phyloP scores from a whole-genome alignment of 352 stramenopile species.

The Globisporangium cystogenes region DNA sequence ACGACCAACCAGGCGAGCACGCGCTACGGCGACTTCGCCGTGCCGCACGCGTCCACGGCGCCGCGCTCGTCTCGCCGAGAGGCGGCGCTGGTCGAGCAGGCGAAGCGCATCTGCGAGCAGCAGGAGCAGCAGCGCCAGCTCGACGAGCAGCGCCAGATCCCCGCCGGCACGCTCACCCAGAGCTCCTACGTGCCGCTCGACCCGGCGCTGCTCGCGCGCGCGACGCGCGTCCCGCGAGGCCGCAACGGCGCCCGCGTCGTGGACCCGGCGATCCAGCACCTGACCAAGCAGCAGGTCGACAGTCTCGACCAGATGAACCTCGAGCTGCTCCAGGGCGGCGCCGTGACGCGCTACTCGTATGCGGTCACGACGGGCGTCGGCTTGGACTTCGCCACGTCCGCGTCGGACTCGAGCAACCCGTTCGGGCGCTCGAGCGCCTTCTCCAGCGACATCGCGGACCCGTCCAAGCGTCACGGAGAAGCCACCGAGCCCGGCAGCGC shows the following conservation, averaged over 20 bases:
- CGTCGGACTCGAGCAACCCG: slow-evolving; percentile 46
- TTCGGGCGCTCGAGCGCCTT: slow-evolving; percentile 67
- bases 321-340: slow-evolving; percentile 27
- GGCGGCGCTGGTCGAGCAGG: slow-evolving; percentile 31
- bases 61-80: slow-evolving; percentile 44
- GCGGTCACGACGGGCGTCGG: slow-evolving; percentile 48
- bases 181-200: slow-evolving; percentile 36
- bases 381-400: slow-evolving; percentile 44
- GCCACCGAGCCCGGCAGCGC: slow-evolving; percentile 50
- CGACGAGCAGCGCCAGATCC: slow-evolving; percentile 17
- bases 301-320: slow-evolving; percentile 74
- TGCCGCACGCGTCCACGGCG: slow-evolving; percentile 17
- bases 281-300: slow-evolving; percentile 63
- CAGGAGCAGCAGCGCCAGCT: slow-evolving; percentile 20
- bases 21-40: slow-evolving; percentile 38
- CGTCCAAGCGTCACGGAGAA: slow-evolving; percentile 60
- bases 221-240: slow-evolving; percentile 39
- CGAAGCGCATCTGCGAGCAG: slow-evolving; percentile 30
- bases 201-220: slow-evolving; percentile 19
- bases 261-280: slow-evolving; percentile 42
- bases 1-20: slow-evolving; percentile 53
- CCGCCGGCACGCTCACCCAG: slow-evolving; percentile 22
- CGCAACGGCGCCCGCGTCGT: slow-evolving; percentile 46
- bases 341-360: slow-evolving; percentile 69
- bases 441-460: slow-evolving; percentile 63